These are phyloP conservation scores for Aspergillus ustus DNA, from an alignment of 2,329 filamentous ascomycete genomes.

Conservation along the genomic window DNA sequence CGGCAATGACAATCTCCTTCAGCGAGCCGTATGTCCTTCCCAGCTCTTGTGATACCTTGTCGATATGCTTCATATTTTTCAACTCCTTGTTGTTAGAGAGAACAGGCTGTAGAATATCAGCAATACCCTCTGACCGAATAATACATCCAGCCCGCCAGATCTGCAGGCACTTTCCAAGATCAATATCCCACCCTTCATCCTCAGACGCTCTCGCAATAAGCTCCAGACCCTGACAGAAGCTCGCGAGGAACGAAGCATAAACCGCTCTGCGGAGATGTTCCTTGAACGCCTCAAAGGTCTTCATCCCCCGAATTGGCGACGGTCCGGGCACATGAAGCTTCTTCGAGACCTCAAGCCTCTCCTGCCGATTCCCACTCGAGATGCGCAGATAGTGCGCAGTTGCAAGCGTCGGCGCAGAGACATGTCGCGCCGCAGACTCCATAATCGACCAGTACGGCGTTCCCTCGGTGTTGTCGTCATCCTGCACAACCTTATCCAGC, in stretches of 20 bases:
- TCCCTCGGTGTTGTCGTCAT: slow-evolving; percentile 68
- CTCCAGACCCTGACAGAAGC: slow-evolving; percentile 69
- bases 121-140: slow-evolving; percentile 69
- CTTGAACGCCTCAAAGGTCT: slow-evolving; percentile 53
- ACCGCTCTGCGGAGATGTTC: slow-evolving; percentile 65
- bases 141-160: slow-evolving; percentile 75
- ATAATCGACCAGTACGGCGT: slow-evolving; percentile 69
- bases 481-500: slow-evolving; percentile 73
- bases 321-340: slow-evolving; percentile 51
- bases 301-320: slow-evolving; percentile 32
- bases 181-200: slow-evolving; percentile 61
- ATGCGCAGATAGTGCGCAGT: slow-evolving; percentile 66
- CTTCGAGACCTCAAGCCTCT: slow-evolving; percentile 58
- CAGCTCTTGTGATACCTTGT: slow-evolving; percentile 59
- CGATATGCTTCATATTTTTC: slow-evolving; percentile 46
- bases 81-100: slow-evolving; percentile 29
- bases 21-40: slow-evolving; percentile 55
- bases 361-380: slow-evolving; percentile 64
- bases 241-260: slow-evolving; percentile 64
- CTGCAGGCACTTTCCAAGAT: slow-evolving; percentile 47
- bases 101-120: slow-evolving; percentile 57
- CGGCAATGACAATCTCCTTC: slow-evolving; percentile 61
- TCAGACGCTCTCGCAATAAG: slow-evolving; percentile 64
- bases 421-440: slow-evolving; percentile 65
- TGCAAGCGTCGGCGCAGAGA: slow-evolving; percentile 68